A percentile compares a stretch with the other conserved stretches of the same genome.
Evolutionary conservation across 257 asterid species (phyloP).

Genomic region (Haberlea rhodopensis): DNA sequence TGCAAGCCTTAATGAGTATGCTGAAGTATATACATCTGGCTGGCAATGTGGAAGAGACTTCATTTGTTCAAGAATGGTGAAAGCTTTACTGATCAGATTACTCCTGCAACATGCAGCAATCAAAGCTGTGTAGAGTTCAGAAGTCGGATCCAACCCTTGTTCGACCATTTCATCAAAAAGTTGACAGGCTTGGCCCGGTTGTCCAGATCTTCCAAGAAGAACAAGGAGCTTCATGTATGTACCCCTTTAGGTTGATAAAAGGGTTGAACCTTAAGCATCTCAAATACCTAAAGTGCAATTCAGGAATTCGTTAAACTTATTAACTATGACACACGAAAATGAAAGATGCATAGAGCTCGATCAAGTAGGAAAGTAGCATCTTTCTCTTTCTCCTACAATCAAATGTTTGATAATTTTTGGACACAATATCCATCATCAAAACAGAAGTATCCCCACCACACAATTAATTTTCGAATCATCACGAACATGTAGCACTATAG

Average conservation of each 20-base stretch:
- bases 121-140: constrained; percentile 75
- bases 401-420: background rate
- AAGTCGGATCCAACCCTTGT: constrained; percentile 71
- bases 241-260: constrained; percentile 85
- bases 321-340: background rate
- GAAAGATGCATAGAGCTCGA: constrained; percentile 2
- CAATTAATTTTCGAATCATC: background rate
- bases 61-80: constrained; percentile 61
- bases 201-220: constrained; percentile 86
- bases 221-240: constrained; percentile 86
- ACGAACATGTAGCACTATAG: background rate
- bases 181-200: constrained; percentile 69
- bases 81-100: constrained; percentile 68
- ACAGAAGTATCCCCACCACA: background rate
- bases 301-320: background rate
- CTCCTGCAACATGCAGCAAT: constrained; percentile 75
- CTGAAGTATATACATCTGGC: constrained; percentile 84
- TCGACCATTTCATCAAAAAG: constrained; percentile 77
- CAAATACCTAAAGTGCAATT: constrained; percentile 59
- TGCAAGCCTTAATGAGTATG: constrained; percentile 78
- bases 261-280: constrained; percentile 71
- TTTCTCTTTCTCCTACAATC: background rate
- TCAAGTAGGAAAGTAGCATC: constrained; percentile 7
- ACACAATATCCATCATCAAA: background rate
- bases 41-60: constrained; percentile 67